These are phyloP conservation scores for Rhodotorula sp. DNA, from an alignment of 1,284 basidiomycete species.

Conservation along the genomic window DNA sequence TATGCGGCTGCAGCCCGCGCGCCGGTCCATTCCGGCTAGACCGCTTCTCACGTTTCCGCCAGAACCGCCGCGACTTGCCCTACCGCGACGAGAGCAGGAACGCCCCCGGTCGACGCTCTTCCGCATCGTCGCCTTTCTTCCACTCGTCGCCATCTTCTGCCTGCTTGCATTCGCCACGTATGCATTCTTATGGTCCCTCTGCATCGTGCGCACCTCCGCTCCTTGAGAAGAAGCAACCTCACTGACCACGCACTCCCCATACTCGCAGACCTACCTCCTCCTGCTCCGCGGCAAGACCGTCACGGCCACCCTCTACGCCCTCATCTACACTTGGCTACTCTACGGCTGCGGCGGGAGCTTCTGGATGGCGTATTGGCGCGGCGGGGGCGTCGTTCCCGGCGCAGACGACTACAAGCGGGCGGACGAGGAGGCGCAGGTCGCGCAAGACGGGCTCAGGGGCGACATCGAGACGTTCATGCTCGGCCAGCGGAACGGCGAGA, in stretches of 20 bases:
- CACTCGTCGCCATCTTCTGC: constrained; percentile 23
- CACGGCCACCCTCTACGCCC: not conserved
- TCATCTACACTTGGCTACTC: constrained; percentile 1
- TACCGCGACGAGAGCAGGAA: not conserved
- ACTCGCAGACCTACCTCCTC: constrained; percentile 19
- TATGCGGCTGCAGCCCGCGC: not conserved
- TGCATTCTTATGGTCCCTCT: constrained; percentile 12
- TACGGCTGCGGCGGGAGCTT: constrained; percentile 20
- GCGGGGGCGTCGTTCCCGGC: constrained; percentile 4
- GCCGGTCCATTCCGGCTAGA: not conserved
- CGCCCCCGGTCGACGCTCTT: not conserved
- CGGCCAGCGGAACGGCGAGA: not conserved
- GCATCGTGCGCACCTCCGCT: constrained; percentile 9
- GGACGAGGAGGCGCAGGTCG: constrained; percentile 17
- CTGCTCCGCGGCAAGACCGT: not conserved
- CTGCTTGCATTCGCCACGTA: constrained; percentile 26
- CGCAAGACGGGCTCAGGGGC: not conserved
- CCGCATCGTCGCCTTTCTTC: constrained; percentile 3
- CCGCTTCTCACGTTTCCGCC: constrained; percentile 21
- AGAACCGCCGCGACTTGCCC: not conserved
- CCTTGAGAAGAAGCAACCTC: not conserved
- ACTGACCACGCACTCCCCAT: not conserved
- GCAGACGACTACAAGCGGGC: not conserved
- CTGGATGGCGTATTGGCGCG: constrained; percentile 14
- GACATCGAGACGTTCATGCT: constrained; percentile 1